Evolutionary conservation across 2,329 filamentous ascomycete genomes (phyloP), one percentile per base, ranked within the genome.

Genomic region (Pseudopithomyces chartarum): DNA sequence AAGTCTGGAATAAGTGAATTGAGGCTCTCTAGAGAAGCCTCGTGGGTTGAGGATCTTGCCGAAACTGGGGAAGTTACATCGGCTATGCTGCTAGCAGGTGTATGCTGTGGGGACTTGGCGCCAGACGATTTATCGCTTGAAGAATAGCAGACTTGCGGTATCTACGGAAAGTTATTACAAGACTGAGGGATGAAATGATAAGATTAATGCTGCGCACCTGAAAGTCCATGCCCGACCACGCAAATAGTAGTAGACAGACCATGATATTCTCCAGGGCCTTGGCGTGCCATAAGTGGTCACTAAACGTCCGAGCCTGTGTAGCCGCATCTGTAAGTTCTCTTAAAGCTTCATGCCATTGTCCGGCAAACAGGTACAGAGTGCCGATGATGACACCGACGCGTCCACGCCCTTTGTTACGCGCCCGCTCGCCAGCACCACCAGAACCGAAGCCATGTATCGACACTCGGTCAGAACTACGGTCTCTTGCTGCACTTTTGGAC

Each of bases 261-360:
- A 95, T 80, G 58, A 96, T 91, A 26, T 93, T 87, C 72, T 99
- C 96, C 19, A 99, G 81, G 1, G 92, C 93, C 76, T 98, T 98
- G 17, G 91, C 95, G 77, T 97, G 92, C 94, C 95, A 99, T n/a
- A 98, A 75, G 75, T 97, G 91, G 76, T 99, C 95, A 66, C 92
- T 93, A 56, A 90, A 85, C 36, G 87, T 87, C 66, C 91, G 89
- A 15, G 92, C 89, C 64, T 89, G 86, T 10, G 85, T 85, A 1
- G 90, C 92, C 52, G 90, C 91, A 58, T 97, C 94, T 10, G 87
- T 82, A 20, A 97, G 84, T 70, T 96, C 91, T 72, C 87, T 90
- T 44, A 98, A 76, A 7, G 94, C 93, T 77, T 98, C 93, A 46
- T 83, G 85, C 92, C 95, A 97, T 60, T 92, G 87, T 23, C 95